Percentiles rank a stretch among this genome's conserved stretches.
Conservation (phyloP, 495 filamentous ascomycete species). For the Choiromyces venosus region DNA sequence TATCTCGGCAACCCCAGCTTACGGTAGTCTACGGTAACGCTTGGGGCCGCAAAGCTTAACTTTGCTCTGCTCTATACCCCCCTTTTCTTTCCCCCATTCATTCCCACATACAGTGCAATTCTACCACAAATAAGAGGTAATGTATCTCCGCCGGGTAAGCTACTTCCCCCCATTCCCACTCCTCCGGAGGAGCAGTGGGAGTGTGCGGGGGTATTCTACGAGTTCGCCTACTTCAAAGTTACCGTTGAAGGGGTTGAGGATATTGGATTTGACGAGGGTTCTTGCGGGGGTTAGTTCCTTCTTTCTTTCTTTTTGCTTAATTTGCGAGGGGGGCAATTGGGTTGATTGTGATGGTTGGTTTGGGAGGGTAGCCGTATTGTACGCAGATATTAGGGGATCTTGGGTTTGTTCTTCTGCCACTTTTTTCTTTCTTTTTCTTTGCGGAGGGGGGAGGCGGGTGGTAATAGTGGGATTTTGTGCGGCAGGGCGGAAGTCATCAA, state of each 20-base stretch:
- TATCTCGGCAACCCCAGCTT: too few relatives aligned
- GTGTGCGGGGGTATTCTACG: constrained; percentile 22
- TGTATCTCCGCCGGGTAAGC: neutral
- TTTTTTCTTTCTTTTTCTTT: constrained; percentile 17
- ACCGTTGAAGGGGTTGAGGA: constrained; percentile 76
- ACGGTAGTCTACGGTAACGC: too few relatives aligned
- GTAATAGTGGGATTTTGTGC: neutral
- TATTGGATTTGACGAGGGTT: constrained; percentile 95
- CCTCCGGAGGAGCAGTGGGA: too few relatives aligned
- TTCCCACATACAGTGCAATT: neutral
- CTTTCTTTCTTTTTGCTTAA: neutral
- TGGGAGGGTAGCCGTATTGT: constrained; percentile 84
- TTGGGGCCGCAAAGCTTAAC: neutral
- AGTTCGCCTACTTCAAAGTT: constrained; percentile 40
- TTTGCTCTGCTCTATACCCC: neutral
- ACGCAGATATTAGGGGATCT: constrained; percentile 96
- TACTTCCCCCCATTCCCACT: too few relatives aligned
- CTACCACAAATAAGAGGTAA: too few relatives aligned
- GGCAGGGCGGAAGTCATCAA: constrained; percentile 91
- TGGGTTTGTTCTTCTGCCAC: constrained; percentile 64
- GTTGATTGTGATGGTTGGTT: constrained; percentile 33
- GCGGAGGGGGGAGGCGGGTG: constrained; percentile 9
- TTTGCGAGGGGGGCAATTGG: neutral
- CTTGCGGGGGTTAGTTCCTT: constrained; percentile 73
- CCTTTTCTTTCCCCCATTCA: neutral